phyloP scores from a whole-genome alignment of 1,284 basidiomycete genomes.

The Kwoniella shivajii region DNA sequence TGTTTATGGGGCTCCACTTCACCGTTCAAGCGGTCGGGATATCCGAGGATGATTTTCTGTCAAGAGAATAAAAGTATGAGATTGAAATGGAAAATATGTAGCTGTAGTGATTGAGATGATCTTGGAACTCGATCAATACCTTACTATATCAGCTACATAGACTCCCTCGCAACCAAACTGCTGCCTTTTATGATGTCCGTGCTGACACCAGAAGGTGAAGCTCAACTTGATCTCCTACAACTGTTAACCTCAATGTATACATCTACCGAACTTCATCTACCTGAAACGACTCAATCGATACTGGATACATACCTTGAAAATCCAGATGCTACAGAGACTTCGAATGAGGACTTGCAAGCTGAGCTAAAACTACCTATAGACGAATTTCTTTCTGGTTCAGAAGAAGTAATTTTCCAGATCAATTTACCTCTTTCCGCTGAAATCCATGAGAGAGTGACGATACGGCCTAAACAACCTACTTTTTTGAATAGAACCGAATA shows the following conservation, averaged over 20 bases:
- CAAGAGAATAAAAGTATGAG: no score
- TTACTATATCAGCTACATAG: no score
- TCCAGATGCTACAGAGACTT: background rate
- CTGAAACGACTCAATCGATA: slow-evolving; percentile 18
- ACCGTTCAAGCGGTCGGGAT: no score
- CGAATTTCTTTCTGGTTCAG: background rate
- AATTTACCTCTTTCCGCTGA: background rate
- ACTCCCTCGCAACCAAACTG: no score
- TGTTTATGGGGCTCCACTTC: no score
- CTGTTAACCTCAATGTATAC: slow-evolving; percentile 51
- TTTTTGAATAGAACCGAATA: slow-evolving; percentile 26
- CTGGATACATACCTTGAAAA: slow-evolving; percentile 3
- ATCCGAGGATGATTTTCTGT: no score
- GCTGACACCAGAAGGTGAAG: slow-evolving; percentile 1
- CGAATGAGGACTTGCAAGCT: slow-evolving; percentile 1
- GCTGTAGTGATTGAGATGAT: no score
- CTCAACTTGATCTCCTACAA: slow-evolving; percentile 32
- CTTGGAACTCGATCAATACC: no score
- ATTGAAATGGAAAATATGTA: no score
- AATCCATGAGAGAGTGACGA: background rate
- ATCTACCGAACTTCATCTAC: slow-evolving; percentile 36
- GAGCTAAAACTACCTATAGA: slow-evolving; percentile 11
- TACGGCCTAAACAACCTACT: slow-evolving; percentile 28
- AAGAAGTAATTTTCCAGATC: background rate
- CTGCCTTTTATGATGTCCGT: background rate